A percentile compares a stretch with the other conserved stretches of the same genome.
phyloP scores from a whole-genome alignment of 1,284 basidiomycete species.

The Ustilago crameri region DNA sequence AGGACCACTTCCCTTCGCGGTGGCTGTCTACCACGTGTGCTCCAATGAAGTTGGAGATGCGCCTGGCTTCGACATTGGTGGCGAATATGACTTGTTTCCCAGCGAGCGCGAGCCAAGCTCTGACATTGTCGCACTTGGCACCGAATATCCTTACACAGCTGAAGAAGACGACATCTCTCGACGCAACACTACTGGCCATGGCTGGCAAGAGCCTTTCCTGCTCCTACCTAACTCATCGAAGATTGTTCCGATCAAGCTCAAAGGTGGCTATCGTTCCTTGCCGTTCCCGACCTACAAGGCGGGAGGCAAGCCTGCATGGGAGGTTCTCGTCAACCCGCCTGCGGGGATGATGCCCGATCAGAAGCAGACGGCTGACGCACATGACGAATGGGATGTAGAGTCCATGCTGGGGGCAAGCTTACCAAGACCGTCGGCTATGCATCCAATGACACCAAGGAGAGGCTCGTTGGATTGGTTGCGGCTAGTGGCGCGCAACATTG shows the following conservation, averaged over 20 bases:
- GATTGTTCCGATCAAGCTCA: slow-evolving; percentile 32
- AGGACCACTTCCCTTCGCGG: slow-evolving; percentile 33
- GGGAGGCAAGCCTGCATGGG: slow-evolving; percentile 29
- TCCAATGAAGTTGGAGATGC: slow-evolving; percentile 31
- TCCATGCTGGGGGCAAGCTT: slow-evolving; percentile 26
- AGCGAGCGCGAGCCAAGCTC: slow-evolving; percentile 1
- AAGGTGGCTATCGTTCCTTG: slow-evolving; percentile 30
- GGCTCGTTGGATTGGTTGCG: slow-evolving; percentile 40
- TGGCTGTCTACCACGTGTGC: slow-evolving; percentile 38
- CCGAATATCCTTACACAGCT: slow-evolving; percentile 25
- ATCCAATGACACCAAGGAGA: slow-evolving; percentile 25
- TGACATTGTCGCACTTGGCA: slow-evolving; percentile 7
- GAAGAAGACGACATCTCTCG: slow-evolving; percentile 29
- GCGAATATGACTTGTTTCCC: slow-evolving; percentile 28
- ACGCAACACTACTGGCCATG: slow-evolving; percentile 33
- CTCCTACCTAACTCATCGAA: slow-evolving; percentile 25
- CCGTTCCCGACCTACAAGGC: slow-evolving; percentile 21
- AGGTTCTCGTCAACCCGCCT: slow-evolving; percentile 32
- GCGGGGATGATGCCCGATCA: slow-evolving; percentile 13
- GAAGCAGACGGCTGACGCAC: slow-evolving; percentile 12
- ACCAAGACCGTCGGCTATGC: slow-evolving; percentile 24
- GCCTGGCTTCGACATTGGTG: slow-evolving; percentile 40
- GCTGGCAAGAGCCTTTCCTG: slow-evolving; percentile 42
- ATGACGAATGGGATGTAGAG: slow-evolving; percentile 44
- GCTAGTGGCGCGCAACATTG: slow-evolving; percentile 33